A percentile compares a stretch with the other conserved stretches of the same genome.
These are phyloP conservation scores for Diplodia corticola DNA, from an alignment of 2,329 filamentous ascomycete species.

Conservation along the genomic window DNA sequence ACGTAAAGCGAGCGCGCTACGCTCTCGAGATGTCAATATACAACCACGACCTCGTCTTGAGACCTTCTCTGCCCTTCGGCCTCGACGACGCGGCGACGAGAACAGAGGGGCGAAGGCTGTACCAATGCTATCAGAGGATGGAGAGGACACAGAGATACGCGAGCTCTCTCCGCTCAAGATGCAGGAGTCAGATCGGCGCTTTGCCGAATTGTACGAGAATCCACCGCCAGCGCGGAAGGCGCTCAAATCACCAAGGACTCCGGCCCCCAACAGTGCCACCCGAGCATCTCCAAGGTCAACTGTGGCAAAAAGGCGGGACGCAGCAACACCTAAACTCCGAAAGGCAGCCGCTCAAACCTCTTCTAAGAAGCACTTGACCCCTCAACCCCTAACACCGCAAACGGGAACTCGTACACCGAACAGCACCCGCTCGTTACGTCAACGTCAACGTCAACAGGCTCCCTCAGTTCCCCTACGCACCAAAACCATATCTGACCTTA, in stretches of 20 bases:
- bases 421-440: background rate
- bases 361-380: background rate
- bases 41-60: background rate
- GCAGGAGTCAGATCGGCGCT: slow-evolving; percentile 17
- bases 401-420: background rate
- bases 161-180: slow-evolving; percentile 9
- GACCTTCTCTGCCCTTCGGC: background rate
- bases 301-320: background rate
- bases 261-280: background rate
- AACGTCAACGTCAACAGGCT: background rate
- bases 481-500: slow-evolving; percentile 59
- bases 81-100: background rate
- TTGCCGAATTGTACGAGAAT: slow-evolving; percentile 5
- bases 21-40: slow-evolving; percentile 1
- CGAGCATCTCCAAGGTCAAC: background rate
- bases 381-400: background rate
- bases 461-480: slow-evolving; percentile 52
- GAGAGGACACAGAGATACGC: slow-evolving; percentile 13
- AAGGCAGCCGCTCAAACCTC: background rate
- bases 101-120: slow-evolving; percentile 16
- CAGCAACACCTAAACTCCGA: background rate
- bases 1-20: background rate
- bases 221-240: background rate
- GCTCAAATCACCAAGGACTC: background rate
- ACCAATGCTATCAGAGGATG: slow-evolving; percentile 15